Percentiles rank a stretch among this genome's conserved stretches.
These are phyloP conservation scores for Parastagonospora avenae DNA, from an alignment of 2,329 filamentous ascomycete genomes.

Conservation along the genomic window DNA sequence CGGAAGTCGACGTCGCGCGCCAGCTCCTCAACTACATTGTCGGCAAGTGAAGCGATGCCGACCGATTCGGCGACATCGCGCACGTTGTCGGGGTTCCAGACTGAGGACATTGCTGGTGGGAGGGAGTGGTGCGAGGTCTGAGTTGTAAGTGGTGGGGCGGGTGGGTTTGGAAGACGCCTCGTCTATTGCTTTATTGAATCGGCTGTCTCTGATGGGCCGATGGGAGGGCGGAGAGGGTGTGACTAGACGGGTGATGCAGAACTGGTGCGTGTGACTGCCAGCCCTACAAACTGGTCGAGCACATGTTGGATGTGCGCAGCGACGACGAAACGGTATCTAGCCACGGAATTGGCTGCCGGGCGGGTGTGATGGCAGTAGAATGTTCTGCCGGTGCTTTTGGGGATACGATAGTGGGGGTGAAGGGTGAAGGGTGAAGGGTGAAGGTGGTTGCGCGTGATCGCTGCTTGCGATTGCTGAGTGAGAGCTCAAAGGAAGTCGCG, in stretches of 20 bases:
- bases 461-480: neutral
- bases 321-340: neutral
- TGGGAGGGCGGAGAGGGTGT: conserved; percentile 29
- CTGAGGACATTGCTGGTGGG: conserved; percentile 51
- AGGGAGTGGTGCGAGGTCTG: conserved; percentile 7
- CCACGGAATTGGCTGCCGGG: neutral
- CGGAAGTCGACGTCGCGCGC: conserved; percentile 96
- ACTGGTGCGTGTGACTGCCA: conserved; percentile 33
- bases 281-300: conserved; percentile 36
- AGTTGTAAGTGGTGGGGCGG: conserved; percentile 14
- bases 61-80: conserved; percentile 95
- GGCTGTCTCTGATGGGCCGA: conserved; percentile 12
- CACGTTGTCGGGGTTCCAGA: conserved; percentile 97
- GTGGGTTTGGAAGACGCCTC: conserved; percentile 9
- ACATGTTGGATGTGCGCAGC: conserved; percentile 36
- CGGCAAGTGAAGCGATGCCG: conserved; percentile 78
- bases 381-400: neutral
- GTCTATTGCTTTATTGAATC: conserved; percentile 16
- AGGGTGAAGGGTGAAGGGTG: neutral
- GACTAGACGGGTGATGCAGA: conserved; percentile 34
- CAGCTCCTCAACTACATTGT: conserved; percentile 85
- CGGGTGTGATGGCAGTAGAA: neutral
- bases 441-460: neutral
- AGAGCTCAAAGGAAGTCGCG: conserved; percentile 23
- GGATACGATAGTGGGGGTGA: neutral